Base-by-base conservation (phyloP, 163 green algal genomes). In the Scenedesmus sp. region DNA sequence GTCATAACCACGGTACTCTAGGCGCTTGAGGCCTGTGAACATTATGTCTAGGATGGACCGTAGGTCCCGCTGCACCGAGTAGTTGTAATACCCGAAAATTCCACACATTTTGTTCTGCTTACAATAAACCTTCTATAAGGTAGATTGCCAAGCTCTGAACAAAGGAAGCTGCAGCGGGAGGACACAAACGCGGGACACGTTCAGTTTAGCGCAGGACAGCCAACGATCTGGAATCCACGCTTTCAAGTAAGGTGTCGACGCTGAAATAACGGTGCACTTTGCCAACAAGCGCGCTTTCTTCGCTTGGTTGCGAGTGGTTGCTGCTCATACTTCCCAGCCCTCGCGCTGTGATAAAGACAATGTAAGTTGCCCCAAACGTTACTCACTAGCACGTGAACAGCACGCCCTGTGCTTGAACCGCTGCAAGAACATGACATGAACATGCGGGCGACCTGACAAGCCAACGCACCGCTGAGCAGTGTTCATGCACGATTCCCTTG, bases 1-100 rank as follows among this genome's bases (percentile, higher is more conserved):
- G 93, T 99, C 98, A 81, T 99, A 99, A n/a, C 98, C 98, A 34
- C 98, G 94, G 93, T 99, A 99, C 92, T 99, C 98, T 16, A 99
- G 95, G 23, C 98, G 94, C 81, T 96, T 95, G 26, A 99, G 94
- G 2, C 98, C 98, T 0, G 95, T 98, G 87, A 99, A 97, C 26
- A 99, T 96, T 62, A 96, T 94, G 20, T 99, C 95, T 12, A 99
- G 87, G 46, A 99, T 97, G 4, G 94, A 93, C 34, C 93, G 82
- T n/a, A 97, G 91, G 56, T 96, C 94, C 62, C 91, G 92, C 3
- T 92, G 89, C 15, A 97, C 91, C 54, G 92, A 93, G 92, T 96
- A 98, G 90, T 97, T 98, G 82, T 98, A 97, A 94, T 99, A 99
- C 0, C 97, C 88, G 59, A 92, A 92, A 56, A 92, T 92, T 23